phyloP scores from a whole-genome alignment of 192 early-diverging fungal species.

The Mortierella claussenii region DNA sequence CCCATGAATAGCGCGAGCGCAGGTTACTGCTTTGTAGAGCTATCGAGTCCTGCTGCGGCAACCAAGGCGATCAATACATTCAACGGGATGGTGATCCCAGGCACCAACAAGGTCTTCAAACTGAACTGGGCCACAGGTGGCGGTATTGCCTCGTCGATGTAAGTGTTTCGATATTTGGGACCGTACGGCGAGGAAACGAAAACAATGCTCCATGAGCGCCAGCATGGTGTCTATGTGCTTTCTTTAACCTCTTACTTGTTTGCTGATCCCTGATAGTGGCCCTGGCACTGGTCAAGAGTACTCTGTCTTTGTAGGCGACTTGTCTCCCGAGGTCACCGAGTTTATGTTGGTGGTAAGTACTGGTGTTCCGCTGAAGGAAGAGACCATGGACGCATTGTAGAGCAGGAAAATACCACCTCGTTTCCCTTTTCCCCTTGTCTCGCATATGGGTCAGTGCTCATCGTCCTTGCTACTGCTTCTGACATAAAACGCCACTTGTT shows the following conservation, averaged over 20 bases:
- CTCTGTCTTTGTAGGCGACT: constrained; percentile 96
- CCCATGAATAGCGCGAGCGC: constrained; percentile 60
- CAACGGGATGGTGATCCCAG: constrained; percentile 87
- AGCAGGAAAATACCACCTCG: no score
- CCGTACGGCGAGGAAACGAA: background rate
- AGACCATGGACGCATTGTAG: no score
- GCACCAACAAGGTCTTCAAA: constrained; percentile 83
- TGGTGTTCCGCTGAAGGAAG: no score
- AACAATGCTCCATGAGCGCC: background rate
- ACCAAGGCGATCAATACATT: constrained; percentile 74
- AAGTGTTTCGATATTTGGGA: constrained; percentile 12
- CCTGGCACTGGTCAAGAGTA: constrained; percentile 81
- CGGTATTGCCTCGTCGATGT: constrained; percentile 67
- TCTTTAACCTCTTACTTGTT: background rate
- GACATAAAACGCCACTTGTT: background rate
- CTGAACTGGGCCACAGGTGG: constrained; percentile 98
- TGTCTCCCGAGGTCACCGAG: constrained; percentile 92
- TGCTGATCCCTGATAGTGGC: constrained; percentile 43
- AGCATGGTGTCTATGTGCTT: no score
- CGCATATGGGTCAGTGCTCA: no score
- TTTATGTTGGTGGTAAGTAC: constrained; percentile 75
- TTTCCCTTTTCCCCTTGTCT: no score
- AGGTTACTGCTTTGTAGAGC: constrained; percentile 96
- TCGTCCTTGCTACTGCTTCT: no score
- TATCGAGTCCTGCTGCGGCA: constrained; percentile 73